Conservation (phyloP, 73 alveolate species). For the Paramecium sexaurelia region DNA sequence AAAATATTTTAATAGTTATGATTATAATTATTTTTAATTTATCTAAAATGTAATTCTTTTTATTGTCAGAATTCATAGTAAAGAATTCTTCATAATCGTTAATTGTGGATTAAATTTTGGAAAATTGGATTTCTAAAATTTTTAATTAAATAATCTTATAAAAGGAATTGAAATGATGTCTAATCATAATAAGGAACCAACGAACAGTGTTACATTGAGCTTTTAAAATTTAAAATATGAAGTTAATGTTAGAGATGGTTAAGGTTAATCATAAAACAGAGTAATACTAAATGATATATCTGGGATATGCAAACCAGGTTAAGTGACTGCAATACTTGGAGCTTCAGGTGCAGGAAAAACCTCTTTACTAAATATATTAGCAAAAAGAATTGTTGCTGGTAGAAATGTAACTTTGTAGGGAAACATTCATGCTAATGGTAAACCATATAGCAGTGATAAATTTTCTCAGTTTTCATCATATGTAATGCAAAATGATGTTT, state of each 20-base stretch:
- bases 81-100: not conserved
- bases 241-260: not conserved
- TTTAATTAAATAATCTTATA: not conserved
- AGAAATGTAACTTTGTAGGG: slow-evolving; percentile 79
- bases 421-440: slow-evolving; percentile 80
- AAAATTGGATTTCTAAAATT: not conserved
- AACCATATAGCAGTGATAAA: slow-evolving; percentile 69
- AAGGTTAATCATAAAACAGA: not conserved
- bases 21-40: no score
- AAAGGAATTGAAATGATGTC: not conserved
- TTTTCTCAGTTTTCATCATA: slow-evolving; percentile 81
- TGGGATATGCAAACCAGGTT: slow-evolving; percentile 86
- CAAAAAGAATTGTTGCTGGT: slow-evolving; percentile 77
- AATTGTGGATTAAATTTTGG: slow-evolving; percentile 7
- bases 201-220: not conserved
- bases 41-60: not conserved
- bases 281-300: slow-evolving; percentile 77
- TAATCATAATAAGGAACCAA: not conserved
- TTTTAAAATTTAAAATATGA: not conserved
- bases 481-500: slow-evolving; percentile 89
- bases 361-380: slow-evolving; percentile 82
- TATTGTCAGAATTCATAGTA: not conserved
- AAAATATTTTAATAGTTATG: no score
- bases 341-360: slow-evolving; percentile 98
- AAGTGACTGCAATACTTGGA: slow-evolving; percentile 90